Evolutionary conservation across 2,329 filamentous ascomycete genomes (phyloP), one percentile per base, ranked within the genome.

Genomic region (Gaeumannomyces sp.): DNA sequence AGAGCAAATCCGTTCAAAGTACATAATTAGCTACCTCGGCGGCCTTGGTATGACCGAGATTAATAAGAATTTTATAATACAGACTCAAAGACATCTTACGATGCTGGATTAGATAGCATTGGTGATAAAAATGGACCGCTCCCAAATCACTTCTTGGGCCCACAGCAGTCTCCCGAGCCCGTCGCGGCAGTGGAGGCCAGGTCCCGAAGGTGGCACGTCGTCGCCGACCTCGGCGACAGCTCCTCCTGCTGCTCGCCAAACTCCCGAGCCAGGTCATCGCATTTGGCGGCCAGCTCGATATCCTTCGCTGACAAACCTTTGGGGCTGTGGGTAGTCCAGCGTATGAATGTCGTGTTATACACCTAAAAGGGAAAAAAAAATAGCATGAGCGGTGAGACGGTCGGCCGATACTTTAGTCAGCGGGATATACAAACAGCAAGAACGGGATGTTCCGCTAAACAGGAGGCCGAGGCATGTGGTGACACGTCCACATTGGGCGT

Each of bases 301-400:
- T 92, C 89, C 71, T 85, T 86, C 27, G 76, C 75, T 0, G 86
- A 89, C n/a, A 92, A 76, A 1, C 89, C 89, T 11, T 78, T 76
- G 0, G 88, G 89, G 65, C 77, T 82, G 72, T 92, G 89, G 1
- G 89, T 92, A 11, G 88, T 91, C 89, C 89, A 92, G 61, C 87
- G 84, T 67, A 92, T 85, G 69, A 86, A 86, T 0, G 85, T 85
- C 7, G 83, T 88, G 72, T 90, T 91, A 76, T 89, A 92, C 11
- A 90, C 83, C 87, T 89, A n/a, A n/a, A 3, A 8, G 16, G 5
- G 8, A 22, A n/a, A n/a, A 61, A 33, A n/a, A 2, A 28, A 45
- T 45, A 22, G 3, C 45, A 53, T 11, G 45, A 53, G 45, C 45
- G 45, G 45, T 53, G 45, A 53, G 45, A 11, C 45, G 45, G 45